Evolutionary conservation across 495 filamentous ascomycete genomes (phyloP).

Genomic region (Daldinia loculata): DNA sequence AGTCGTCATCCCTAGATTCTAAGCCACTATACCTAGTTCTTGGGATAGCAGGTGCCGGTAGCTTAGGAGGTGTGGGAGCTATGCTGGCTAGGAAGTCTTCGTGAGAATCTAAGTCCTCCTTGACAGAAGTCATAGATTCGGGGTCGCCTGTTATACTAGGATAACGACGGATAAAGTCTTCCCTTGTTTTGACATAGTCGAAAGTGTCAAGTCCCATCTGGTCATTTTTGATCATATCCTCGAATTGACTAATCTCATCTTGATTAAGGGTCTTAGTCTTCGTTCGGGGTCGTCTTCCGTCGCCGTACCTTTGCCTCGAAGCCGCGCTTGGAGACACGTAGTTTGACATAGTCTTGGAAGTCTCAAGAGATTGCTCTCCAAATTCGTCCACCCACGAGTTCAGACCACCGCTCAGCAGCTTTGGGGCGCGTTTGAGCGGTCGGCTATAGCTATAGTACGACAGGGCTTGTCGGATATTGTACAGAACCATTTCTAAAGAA

Average conservation of each 20-base stretch:
- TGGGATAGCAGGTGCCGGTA: slow-evolving; percentile 86
- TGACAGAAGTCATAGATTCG: slow-evolving; percentile 73
- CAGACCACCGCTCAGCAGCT: slow-evolving; percentile 81
- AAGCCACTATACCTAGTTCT: slow-evolving; percentile 90
- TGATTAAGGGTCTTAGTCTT: slow-evolving; percentile 40
- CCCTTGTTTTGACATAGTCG: slow-evolving; percentile 60
- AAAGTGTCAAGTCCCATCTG: slow-evolving; percentile 54
- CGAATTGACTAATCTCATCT: slow-evolving; percentile 53
- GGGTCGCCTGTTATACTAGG: slow-evolving; percentile 75
- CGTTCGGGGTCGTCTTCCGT: slow-evolving; percentile 17
- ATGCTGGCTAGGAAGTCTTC: slow-evolving; percentile 48
- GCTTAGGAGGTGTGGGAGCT: slow-evolving; percentile 58
- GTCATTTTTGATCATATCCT: slow-evolving; percentile 53
- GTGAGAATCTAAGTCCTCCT: slow-evolving; percentile 16
- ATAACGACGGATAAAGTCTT: slow-evolving; percentile 85
- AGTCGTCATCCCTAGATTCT: slow-evolving; percentile 62
- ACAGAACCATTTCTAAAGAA: slow-evolving; percentile 65
- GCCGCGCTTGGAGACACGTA: slow-evolving; percentile 36
- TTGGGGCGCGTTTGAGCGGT: slow-evolving; percentile 71
- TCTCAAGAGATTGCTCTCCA: slow-evolving; percentile 71
- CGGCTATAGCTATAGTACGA: slow-evolving; percentile 81
- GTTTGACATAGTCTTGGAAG: slow-evolving; percentile 37
- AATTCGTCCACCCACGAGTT: slow-evolving; percentile 84
- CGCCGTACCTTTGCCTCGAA: slow-evolving; percentile 20
- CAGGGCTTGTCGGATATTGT: slow-evolving; percentile 78